Evolutionary conservation across 306 rosid species (phyloP).

Genomic region (Sicyos edulis): DNA sequence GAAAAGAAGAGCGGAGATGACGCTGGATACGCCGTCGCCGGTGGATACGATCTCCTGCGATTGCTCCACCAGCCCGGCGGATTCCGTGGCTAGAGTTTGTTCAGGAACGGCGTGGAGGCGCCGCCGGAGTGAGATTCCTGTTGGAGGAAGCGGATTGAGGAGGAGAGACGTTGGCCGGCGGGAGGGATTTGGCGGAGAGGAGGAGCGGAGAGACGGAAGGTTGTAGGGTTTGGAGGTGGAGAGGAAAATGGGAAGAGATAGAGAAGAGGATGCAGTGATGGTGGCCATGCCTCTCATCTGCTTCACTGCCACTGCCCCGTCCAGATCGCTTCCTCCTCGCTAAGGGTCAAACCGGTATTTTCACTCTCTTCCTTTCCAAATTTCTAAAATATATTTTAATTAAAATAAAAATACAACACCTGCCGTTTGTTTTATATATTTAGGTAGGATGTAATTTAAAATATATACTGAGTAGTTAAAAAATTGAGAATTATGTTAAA

Average conservation of each 20-base stretch:
- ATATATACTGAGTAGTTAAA: too few species aligned
- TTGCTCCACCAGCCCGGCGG: constrained; percentile 37
- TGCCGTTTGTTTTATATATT: too few species aligned
- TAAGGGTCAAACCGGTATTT: not conserved
- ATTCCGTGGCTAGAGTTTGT: constrained; percentile 36
- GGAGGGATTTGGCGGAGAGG: constrained; percentile 22
- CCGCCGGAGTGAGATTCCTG: constrained; percentile 23
- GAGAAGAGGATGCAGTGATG: constrained; percentile 30
- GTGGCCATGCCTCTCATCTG: constrained; percentile 60
- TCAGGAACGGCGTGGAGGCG: constrained; percentile 35
- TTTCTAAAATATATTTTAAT: too few species aligned
- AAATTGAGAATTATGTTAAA: too few species aligned
- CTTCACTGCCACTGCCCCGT: constrained; percentile 19
- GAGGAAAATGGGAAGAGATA: constrained; percentile 38
- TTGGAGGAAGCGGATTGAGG: constrained; percentile 24
- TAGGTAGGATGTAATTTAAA: too few species aligned
- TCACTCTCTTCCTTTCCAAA: too few species aligned
- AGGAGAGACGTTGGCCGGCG: constrained; percentile 23
- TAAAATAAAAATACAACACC: too few species aligned
- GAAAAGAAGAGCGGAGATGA: constrained; percentile 55
- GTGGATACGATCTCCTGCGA: constrained; percentile 44
- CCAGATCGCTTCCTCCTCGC: not conserved
- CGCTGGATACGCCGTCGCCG: constrained; percentile 39
- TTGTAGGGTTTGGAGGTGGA: constrained; percentile 26
- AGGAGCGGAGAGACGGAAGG: constrained; percentile 20